Conservation (phyloP, 1,284 basidiomycete species). For the Tremellales sp. region DNA sequence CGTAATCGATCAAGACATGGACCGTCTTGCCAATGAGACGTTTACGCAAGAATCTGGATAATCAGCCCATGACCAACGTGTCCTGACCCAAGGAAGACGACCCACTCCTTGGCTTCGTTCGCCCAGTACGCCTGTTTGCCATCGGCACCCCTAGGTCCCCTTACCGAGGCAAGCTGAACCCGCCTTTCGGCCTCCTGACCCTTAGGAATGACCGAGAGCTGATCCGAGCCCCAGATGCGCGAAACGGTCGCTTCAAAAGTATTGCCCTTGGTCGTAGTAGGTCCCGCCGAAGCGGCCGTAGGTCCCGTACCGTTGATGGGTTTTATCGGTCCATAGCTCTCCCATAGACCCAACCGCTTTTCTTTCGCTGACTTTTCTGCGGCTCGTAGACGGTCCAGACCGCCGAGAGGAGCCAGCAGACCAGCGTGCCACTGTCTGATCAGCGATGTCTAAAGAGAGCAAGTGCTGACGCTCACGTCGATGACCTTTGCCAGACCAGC, state of each 20-base stretch:
- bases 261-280: conserved; percentile 51
- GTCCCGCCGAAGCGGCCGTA: conserved; percentile 6
- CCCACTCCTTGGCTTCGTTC: conserved; percentile 74
- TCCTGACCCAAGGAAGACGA: conserved; percentile 18
- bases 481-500: conserved; percentile 86
- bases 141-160: conserved; percentile 80
- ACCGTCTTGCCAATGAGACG: conserved; percentile 87
- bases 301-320: conserved; percentile 18
- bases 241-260: conserved; percentile 78
- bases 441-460: not conserved
- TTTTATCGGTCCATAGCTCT: conserved; percentile 53
- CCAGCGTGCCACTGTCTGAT: conserved; percentile 78
- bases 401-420: conserved; percentile 73
- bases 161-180: conserved; percentile 82
- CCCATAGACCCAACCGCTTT: conserved; percentile 73
- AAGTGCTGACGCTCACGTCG: conserved; percentile 52
- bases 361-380: conserved; percentile 84
- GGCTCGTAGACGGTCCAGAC: conserved; percentile 78
- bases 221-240: conserved; percentile 89
- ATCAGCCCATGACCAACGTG: conserved; percentile 1
- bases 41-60: conserved; percentile 72
- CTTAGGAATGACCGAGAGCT: conserved; percentile 74
- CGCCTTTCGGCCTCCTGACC: conserved; percentile 65
- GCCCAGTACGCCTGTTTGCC: conserved; percentile 84
- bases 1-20: conserved; percentile 75